Evolutionary conservation across 345 rosid genomes (phyloP).

Genomic region (Camelina laxa): DNA sequence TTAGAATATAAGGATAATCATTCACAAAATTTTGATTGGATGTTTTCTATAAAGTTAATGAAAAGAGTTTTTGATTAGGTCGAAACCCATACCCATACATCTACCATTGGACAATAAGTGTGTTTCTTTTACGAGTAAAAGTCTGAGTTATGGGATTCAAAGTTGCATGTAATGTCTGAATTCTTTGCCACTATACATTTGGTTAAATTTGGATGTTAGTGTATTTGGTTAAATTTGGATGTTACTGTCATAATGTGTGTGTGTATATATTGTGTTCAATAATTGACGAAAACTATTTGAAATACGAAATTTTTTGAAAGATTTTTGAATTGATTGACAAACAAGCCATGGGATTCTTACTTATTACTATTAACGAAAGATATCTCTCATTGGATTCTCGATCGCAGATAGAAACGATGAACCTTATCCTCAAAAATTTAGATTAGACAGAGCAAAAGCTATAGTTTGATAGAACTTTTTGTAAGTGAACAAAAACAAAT

Average conservation of each 20-base stretch:
- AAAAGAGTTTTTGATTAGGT: neutral
- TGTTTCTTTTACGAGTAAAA: neutral
- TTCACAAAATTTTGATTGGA: neutral
- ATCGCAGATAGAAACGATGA: slow-evolving; percentile 30
- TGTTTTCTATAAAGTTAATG: neutral
- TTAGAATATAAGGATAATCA: neutral
- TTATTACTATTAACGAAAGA: slow-evolving; percentile 12
- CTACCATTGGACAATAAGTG: neutral
- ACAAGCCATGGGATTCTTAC: slow-evolving; percentile 14
- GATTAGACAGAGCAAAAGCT: slow-evolving; percentile 40
- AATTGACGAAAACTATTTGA: neutral
- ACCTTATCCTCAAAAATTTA: slow-evolving; percentile 37
- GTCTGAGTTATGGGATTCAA: neutral
- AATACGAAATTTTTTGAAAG: neutral
- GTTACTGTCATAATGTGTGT: too few relatives aligned
- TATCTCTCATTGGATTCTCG: slow-evolving; percentile 42
- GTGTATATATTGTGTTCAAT: neutral
- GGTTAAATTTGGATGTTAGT: neutral
- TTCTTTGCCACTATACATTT: neutral
- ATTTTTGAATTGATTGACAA: neutral
- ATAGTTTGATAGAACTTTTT: slow-evolving; percentile 34
- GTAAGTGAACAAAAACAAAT: neutral
- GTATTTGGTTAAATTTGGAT: slow-evolving; percentile 1
- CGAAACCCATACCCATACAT: neutral
- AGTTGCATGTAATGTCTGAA: neutral